Percentiles rank a stretch among this genome's conserved stretches.
Conservation (phyloP, 306 rosid species). For the Geum urbanum region DNA sequence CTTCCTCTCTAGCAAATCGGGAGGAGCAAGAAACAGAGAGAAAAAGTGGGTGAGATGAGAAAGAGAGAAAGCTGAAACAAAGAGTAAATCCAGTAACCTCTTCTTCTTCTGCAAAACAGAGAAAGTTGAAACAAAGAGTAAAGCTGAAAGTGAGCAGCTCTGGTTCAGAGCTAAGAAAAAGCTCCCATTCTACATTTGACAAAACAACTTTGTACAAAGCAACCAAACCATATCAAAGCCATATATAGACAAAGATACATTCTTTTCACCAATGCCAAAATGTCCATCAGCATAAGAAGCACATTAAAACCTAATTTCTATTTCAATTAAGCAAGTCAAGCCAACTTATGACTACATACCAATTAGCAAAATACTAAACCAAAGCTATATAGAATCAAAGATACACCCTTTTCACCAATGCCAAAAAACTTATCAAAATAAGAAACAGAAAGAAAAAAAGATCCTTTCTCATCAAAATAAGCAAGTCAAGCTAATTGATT, state of each 20-base stretch:
- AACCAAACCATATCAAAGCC: too few relatives aligned
- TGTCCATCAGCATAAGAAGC: neutral
- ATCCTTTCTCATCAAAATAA: conserved; percentile 12
- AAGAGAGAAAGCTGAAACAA: too few relatives aligned
- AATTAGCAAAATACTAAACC: too few relatives aligned
- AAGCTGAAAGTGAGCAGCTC: too few relatives aligned
- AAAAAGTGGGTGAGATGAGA: too few relatives aligned
- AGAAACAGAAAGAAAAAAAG: neutral
- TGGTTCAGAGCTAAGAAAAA: neutral
- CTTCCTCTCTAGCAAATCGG: too few relatives aligned
- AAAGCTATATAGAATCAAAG: neutral
- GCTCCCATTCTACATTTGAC: neutral
- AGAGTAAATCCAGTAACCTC: too few relatives aligned
- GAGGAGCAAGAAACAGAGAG: too few relatives aligned
- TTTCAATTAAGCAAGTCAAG: neutral
- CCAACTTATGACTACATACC: too few relatives aligned
- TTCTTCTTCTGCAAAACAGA: too few relatives aligned
- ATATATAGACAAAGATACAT: neutral
- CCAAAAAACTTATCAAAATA: neutral
- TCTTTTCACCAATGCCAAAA: neutral
- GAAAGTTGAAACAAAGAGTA: too few relatives aligned
- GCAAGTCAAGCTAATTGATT: neutral
- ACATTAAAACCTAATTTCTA: neutral
- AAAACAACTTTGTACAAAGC: neutral
- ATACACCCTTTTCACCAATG: neutral